Evolutionary conservation across 139 green algal genomes (phyloP).

Genomic region (Closterium sp.): DNA sequence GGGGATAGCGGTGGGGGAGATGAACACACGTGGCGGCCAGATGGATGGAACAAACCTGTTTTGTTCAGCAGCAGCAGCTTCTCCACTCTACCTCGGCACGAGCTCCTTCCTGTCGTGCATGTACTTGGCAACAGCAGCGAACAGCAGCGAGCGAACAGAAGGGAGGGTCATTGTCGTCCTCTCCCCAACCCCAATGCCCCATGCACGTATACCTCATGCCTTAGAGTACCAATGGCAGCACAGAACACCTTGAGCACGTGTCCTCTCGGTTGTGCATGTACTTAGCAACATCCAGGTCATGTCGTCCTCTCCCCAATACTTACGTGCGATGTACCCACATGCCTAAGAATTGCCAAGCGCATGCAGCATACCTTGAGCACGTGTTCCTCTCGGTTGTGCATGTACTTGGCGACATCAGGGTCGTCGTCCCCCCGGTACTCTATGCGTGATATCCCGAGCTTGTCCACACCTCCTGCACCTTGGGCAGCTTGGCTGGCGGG

Average conservation of each 20-base stretch:
- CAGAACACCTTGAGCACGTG: neutral
- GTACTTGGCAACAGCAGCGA: no score
- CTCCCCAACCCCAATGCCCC: no score
- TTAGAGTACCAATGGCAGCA: no score
- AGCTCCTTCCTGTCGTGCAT: no score
- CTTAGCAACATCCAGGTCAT: neutral
- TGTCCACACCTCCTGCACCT: neutral
- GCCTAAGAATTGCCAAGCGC: neutral
- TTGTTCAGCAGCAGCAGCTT: no score
- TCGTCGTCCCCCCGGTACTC: conserved; percentile 4
- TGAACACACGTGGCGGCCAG: no score
- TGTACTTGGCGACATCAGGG: neutral
- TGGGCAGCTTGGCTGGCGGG: neutral
- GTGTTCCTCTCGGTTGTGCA: neutral
- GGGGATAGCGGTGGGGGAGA: no score
- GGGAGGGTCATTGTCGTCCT: no score
- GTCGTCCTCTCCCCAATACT: neutral
- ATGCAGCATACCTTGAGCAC: neutral
- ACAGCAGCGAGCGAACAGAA: no score
- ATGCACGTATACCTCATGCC: no score
- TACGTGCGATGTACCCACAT: neutral
- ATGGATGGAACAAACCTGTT: no score
- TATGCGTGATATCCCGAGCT: neutral
- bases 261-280: neutral
- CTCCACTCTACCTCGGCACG: no score